Percentiles rank a stretch among this genome's conserved stretches.
Evolutionary conservation across 495 filamentous ascomycete genomes (phyloP).

Genomic region (Xylaria cubensis): DNA sequence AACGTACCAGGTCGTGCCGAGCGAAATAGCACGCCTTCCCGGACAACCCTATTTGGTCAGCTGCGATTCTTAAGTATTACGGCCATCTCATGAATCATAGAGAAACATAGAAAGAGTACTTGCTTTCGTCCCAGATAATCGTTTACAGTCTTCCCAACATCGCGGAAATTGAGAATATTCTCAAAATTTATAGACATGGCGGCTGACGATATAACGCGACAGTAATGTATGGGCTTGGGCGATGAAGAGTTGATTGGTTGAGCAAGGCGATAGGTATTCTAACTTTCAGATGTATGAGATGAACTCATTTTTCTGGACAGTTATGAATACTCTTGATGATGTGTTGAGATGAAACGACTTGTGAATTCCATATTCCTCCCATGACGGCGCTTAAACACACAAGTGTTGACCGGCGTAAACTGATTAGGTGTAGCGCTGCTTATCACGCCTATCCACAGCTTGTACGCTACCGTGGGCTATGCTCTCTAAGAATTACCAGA

Average conservation of each 20-base stretch:
- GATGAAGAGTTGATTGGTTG: neutral
- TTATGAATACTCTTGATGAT: neutral
- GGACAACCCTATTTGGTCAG: conserved; percentile 58
- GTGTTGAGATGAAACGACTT: neutral
- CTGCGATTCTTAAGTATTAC: neutral
- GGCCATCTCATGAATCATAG: neutral
- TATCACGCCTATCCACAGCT: neutral
- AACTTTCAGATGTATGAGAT: neutral
- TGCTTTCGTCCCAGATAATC: conserved; percentile 60
- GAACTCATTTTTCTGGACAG: neutral
- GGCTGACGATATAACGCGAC: neutral
- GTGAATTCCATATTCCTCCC: neutral
- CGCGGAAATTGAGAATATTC: conserved; percentile 81
- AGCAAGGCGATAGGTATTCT: neutral
- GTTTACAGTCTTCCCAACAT: conserved; percentile 80
- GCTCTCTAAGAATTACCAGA: neutral
- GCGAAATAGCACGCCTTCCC: conserved; percentile 73
- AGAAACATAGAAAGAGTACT: conserved; percentile 28
- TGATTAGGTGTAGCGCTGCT: conserved; percentile 12
- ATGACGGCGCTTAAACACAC: neutral
- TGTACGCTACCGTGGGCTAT: neutral
- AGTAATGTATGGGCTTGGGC: neutral
- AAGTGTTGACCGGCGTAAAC: neutral
- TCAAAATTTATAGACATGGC: conserved; percentile 56
- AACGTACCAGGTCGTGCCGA: conserved; percentile 70